phyloP scores from a whole-genome alignment of 345 rosid genomes.

The Barbarea vulgaris region DNA sequence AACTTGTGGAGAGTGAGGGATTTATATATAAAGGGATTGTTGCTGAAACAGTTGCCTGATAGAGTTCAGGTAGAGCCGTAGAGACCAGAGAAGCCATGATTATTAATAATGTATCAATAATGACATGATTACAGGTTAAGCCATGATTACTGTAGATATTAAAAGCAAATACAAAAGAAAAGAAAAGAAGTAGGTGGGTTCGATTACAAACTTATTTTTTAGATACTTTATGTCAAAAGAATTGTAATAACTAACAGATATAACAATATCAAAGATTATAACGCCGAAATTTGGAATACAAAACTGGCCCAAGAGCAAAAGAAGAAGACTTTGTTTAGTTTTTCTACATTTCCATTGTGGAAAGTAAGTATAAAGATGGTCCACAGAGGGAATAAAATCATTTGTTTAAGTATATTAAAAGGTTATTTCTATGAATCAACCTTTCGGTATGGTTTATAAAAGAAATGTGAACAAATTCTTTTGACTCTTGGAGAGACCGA shows the following conservation, averaged over 20 bases:
- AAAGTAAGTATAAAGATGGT: slow-evolving; percentile 34
- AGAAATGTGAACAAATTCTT: slow-evolving; percentile 26
- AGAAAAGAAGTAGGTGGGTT: slow-evolving; percentile 14
- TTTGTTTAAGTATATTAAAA: slow-evolving; percentile 27
- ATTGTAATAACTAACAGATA: slow-evolving; percentile 4
- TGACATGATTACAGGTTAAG: slow-evolving; percentile 27
- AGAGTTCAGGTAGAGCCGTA: slow-evolving; percentile 33
- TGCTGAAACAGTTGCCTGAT: not conserved
- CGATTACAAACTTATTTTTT: slow-evolving; percentile 13
- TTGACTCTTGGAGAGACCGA: slow-evolving; percentile 20
- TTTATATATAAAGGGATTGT: slow-evolving; percentile 7
- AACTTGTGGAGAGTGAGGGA: not conserved
- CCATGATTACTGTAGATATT: slow-evolving; percentile 26
- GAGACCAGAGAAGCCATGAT: slow-evolving; percentile 23
- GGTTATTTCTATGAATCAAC: slow-evolving; percentile 33
- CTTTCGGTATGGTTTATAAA: slow-evolving; percentile 45
- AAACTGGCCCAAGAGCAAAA: slow-evolving; percentile 22
- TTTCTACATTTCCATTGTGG: slow-evolving; percentile 26
- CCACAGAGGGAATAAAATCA: slow-evolving; percentile 29
- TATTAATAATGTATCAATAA: slow-evolving; percentile 34
- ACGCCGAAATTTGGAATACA: slow-evolving; percentile 34
- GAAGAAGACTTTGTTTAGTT: slow-evolving; percentile 21
- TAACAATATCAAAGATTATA: slow-evolving; percentile 20
- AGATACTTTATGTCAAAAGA: slow-evolving; percentile 19
- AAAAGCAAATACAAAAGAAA: slow-evolving; percentile 11